phyloP scores from a whole-genome alignment of 345 rosid species.

The Angophora floribunda region DNA sequence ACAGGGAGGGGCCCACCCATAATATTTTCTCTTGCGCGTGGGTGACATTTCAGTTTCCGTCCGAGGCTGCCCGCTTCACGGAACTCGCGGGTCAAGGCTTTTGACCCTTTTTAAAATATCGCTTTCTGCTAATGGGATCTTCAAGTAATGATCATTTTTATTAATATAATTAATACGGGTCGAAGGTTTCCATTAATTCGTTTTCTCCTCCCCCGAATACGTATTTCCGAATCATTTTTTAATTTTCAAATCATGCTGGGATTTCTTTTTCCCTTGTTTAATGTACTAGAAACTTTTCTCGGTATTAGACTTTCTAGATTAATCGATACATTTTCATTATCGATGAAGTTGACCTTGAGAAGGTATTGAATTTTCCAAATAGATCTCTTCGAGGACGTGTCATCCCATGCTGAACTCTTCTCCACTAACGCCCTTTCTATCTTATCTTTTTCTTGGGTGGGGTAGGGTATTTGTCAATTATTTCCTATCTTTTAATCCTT shows the following conservation, averaged over 20 bases:
- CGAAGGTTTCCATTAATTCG: too few species aligned
- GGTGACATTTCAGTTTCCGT: neutral
- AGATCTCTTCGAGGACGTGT: neutral
- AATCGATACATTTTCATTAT: neutral
- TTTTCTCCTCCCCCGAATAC: too few species aligned
- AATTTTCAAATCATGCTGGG: too few species aligned
- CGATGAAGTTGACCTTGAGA: neutral
- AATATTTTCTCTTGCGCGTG: neutral
- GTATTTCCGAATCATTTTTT: too few species aligned
- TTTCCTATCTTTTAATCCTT: neutral
- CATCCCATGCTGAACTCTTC: neutral
- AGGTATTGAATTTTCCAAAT: neutral
- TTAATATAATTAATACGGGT: neutral
- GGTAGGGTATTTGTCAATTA: neutral
- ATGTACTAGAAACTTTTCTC: neutral
- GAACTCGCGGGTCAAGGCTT: neutral
- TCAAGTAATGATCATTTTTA: neutral
- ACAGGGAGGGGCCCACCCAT: neutral
- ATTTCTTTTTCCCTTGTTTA: accelerated
- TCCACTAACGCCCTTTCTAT: neutral
- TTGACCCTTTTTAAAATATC: too few species aligned
- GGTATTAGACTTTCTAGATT: neutral
- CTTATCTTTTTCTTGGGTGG: neutral
- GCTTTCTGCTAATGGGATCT: too few species aligned
- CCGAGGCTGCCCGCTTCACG: neutral